phyloP scores from a whole-genome alignment of 2,329 filamentous ascomycete genomes.

The Claviceps citrina region DNA sequence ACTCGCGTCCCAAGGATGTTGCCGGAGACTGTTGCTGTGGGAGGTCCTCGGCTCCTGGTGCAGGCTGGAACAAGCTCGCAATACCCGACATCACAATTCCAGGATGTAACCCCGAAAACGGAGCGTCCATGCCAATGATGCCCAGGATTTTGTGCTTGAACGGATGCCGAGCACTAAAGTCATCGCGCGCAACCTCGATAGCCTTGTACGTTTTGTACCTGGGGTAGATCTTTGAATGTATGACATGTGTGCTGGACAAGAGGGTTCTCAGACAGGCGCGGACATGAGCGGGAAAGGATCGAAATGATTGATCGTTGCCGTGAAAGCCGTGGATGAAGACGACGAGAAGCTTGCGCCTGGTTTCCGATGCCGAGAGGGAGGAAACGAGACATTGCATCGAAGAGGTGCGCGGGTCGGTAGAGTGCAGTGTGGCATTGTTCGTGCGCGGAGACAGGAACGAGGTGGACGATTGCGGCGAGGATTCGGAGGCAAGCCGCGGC shows the following conservation, averaged over 20 bases:
- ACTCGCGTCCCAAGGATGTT: neutral
- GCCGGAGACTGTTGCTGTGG: neutral
- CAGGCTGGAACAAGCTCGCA: slow-evolving; percentile 53
- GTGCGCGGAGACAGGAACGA: neutral
- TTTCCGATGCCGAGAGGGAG: slow-evolving; percentile 10
- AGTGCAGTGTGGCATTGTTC: neutral
- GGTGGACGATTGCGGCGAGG: neutral
- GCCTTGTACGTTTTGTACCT: slow-evolving; percentile 61
- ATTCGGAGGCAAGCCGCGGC: neutral
- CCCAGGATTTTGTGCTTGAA: slow-evolving; percentile 67
- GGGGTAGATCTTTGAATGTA: slow-evolving; percentile 78
- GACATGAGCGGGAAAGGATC: slow-evolving; percentile 74
- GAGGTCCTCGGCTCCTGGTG: slow-evolving; percentile 17
- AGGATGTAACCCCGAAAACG: slow-evolving; percentile 77
- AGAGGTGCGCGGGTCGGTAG: slow-evolving; percentile 30
- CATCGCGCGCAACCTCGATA: slow-evolving; percentile 59
- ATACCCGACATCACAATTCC: slow-evolving; percentile 73
- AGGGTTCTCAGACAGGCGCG: slow-evolving; percentile 56
- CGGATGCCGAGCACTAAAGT: slow-evolving; percentile 48
- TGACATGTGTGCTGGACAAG: slow-evolving; percentile 56
- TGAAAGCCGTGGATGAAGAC: slow-evolving; percentile 86
- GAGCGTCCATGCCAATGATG: slow-evolving; percentile 68
- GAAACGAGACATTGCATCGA: slow-evolving; percentile 31
- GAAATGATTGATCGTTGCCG: slow-evolving; percentile 75
- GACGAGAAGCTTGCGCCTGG: slow-evolving; percentile 48